Evolutionary conservation across 2,329 filamentous ascomycete genomes (phyloP).

Genomic region (Fusarium succisae): DNA sequence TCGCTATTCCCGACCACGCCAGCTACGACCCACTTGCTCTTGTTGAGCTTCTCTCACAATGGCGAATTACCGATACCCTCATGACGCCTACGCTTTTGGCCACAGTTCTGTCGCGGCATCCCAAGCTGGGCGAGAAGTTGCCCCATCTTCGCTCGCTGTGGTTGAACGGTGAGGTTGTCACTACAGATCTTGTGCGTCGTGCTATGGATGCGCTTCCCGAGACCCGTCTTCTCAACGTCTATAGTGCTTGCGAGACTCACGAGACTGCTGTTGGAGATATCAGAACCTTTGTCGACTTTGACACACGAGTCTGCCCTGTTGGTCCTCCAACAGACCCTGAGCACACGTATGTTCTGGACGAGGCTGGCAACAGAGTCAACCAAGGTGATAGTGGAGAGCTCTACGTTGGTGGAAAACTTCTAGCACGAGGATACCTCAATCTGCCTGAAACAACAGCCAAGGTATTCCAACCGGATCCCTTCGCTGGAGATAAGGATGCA

Average conservation of each 20-base stretch:
- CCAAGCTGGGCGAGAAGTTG: conserved; percentile 69
- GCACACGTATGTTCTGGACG: conserved; percentile 77
- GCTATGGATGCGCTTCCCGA: conserved; percentile 74
- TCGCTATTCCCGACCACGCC: conserved; percentile 77
- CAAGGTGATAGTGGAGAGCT: conserved; percentile 75
- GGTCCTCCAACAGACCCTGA: conserved; percentile 74
- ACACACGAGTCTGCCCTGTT: conserved; percentile 76
- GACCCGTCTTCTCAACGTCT: conserved; percentile 78
- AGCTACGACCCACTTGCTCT: conserved; percentile 82
- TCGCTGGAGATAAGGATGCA: conserved; percentile 65
- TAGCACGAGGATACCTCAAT: conserved; percentile 82
- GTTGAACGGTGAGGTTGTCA: conserved; percentile 86
- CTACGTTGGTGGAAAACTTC: conserved; percentile 76
- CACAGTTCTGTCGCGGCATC: conserved; percentile 75
- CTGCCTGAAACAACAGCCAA: conserved; percentile 80
- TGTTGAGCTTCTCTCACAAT: conserved; percentile 73
- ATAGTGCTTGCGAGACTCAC: conserved; percentile 85
- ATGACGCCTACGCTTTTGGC: conserved; percentile 85
- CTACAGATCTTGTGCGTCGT: conserved; percentile 76
- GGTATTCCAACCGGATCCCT: conserved; percentile 74
- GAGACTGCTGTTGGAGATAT: conserved; percentile 83
- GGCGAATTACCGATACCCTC: conserved; percentile 79
- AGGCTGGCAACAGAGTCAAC: conserved; percentile 71
- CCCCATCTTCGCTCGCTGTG: conserved; percentile 76
- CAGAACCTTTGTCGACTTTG: conserved; percentile 69